Base-by-base conservation (phyloP, 345 rosid genomes). In the Psidium guajava region DNA sequence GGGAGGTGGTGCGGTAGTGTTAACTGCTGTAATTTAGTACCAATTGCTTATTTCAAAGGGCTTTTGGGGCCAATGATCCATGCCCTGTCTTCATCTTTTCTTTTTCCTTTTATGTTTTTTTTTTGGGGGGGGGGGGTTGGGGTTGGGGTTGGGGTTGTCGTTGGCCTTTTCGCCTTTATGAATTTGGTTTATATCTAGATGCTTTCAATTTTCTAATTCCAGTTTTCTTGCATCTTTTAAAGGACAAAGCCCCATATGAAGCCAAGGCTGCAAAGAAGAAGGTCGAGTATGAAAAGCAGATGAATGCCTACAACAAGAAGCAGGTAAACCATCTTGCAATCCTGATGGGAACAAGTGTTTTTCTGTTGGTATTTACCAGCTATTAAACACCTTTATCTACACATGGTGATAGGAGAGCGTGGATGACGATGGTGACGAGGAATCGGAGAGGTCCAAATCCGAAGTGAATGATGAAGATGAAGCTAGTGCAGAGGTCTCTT, bases 231-330 rank as follows among this genome's bases (percentile, higher is more conserved):
- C 52, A 18, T 69, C 47, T 69, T 69, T 36, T 69, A 69, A 87
- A 96, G 96, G 98, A 95, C 44, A 95, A 96, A 89, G 96, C 96
- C 85, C 98, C 98, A 69, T 95, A 91, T 88, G 97, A 93, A 88
- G 96, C 93, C 87, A 96, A 92, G 92, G 99, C 99, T 82, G 93
- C 91, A 28, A 93, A 93, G 88, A 91, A 88, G 92, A 96, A 97
- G 90, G 88, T 81, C 0, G 99, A 97, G 54, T 94, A 97, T 86
- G 95, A 88, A 77, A 95, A 93, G 88, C 94, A 87, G 85, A 97
- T 96, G 96, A 91, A 91, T 83, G 94, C 94, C 82, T 96, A 95
- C 93, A 94, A 93, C 91, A 94, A 93, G 89, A 94, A 93, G 89
- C 89, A 92, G 96, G 98, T 95, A 88, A 85, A 50, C 27, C 40